Evolutionary conservation across 805 yeast species (phyloP), one percentile per base, ranked within the genome.

Genomic region (Lipomyces starkeyi): DNA sequence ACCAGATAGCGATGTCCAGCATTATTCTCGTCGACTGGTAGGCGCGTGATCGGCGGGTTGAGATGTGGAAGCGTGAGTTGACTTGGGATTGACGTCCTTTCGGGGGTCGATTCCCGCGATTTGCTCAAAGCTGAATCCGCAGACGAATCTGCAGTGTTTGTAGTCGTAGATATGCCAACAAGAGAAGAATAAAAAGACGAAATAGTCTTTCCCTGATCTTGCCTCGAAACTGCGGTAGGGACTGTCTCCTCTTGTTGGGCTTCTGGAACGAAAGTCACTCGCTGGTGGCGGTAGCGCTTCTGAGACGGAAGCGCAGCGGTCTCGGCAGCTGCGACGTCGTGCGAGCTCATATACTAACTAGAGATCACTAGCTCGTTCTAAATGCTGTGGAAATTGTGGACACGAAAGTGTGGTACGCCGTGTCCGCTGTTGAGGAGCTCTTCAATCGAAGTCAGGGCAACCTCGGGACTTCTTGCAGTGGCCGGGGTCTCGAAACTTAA

Each of bases 1-100:
- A 63, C 68, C 13, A 69, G 57, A 25, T 69, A 69, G 32, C 62
- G 52, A 27, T 63, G 67, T 8, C 72, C 72, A 6, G 66, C 58
- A n/a, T 57, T 59, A 35, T 37, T 13, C 37, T 61, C 61, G 29
- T 67, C 66, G 22, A 69, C 70, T 11, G 70, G 70, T 14, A 69
- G 53, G 22, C 47, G 61, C 25, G 57, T 57, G 13, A 67, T 57
- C 13, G 72, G 71, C 2, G 72, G 64, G 11, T 63, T 66, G 11
- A 63, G 22, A 29, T 64, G 71, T 35, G 61, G 58, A 22, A 62
- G 62, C 47, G 60, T 57, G 20, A 66, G 67, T 20, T 61, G 71
- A 7, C 43, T 47, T 11, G 71, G 59, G 14, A 63, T 64, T 13
- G 71, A 63, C 13, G 68, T 37, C 25, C 11, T 37, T n/a, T 61